A percentile compares a stretch with the other conserved stretches of the same genome.
These are phyloP conservation scores for Telopea speciosissima DNA, from an alignment of 177 flowering plant species.

Conservation along the genomic window DNA sequence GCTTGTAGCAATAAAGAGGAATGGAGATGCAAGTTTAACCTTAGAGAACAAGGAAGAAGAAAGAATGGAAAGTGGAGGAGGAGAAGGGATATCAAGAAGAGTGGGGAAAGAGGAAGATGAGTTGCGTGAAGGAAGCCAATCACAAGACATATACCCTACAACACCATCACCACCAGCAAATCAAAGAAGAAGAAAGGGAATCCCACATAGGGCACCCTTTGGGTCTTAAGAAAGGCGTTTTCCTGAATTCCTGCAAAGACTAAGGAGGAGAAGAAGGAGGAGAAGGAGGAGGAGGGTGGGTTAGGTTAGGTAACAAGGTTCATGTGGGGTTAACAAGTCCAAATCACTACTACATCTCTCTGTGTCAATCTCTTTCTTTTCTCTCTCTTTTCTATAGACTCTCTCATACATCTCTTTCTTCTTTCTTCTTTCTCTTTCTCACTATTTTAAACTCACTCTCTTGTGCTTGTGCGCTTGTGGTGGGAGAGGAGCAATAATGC, in stretches of 20 bases:
- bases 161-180: conserved; percentile 54
- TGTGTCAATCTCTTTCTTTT: not conserved
- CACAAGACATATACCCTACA: conserved; percentile 57
- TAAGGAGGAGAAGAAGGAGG: not conserved
- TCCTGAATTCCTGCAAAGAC: not conserved
- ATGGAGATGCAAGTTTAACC: conserved; percentile 61
- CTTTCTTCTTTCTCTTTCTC: no score
- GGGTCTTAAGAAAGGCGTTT: conserved; percentile 24
- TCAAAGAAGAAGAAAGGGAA: conserved; percentile 77
- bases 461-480: no score
- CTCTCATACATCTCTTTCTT: conserved; percentile 2
- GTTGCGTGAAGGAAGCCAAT: conserved; percentile 53
- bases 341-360: conserved; percentile 14
- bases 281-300: not conserved
- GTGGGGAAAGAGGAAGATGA: conserved; percentile 31
- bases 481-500: conserved; percentile 33
- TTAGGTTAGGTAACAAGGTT: not conserved
- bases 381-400: conserved; percentile 1
- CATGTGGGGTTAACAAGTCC: conserved; percentile 19
- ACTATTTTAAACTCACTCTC: not conserved
- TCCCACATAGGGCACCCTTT: conserved; percentile 88
- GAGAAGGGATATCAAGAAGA: conserved; percentile 26
- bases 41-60: conserved; percentile 39
- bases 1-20: conserved; percentile 74
- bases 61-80: conserved; percentile 24